phyloP scores from a whole-genome alignment of 2,329 filamentous ascomycete genomes.

The Aspergillus udagawae region DNA sequence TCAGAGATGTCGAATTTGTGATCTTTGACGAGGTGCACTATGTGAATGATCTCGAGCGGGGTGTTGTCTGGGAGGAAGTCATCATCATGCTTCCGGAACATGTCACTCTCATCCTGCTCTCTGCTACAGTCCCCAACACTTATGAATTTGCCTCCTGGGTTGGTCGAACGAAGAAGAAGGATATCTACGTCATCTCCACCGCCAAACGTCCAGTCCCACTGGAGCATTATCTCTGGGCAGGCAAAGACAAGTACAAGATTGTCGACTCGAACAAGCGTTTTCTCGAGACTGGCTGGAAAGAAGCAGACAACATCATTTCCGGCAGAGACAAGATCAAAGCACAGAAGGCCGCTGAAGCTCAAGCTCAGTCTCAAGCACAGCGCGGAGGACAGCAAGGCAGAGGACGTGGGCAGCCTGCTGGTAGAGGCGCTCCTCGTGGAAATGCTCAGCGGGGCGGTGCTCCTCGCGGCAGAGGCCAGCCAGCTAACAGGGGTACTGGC shows the following conservation, averaged over 20 bases:
- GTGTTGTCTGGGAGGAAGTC: slow-evolving; percentile 98
- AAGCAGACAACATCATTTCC: slow-evolving; percentile 76
- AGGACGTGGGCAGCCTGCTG: slow-evolving; percentile 52
- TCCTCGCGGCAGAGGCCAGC: slow-evolving; percentile 55
- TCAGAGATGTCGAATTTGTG: slow-evolving; percentile 95
- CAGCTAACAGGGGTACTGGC: slow-evolving; percentile 60
- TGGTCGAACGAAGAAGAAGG: slow-evolving; percentile 93
- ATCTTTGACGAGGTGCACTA: slow-evolving; percentile 99
- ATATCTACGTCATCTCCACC: slow-evolving; percentile 98
- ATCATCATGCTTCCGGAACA: slow-evolving; percentile 99
- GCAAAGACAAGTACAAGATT: slow-evolving; percentile 89
- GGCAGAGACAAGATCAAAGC: slow-evolving; percentile 73
- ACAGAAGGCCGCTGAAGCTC: slow-evolving; percentile 48
- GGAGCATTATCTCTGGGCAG: slow-evolving; percentile 95
- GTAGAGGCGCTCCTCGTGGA: slow-evolving; percentile 32
- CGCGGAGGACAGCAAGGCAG: slow-evolving; percentile 53
- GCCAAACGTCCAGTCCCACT: slow-evolving; percentile 90
- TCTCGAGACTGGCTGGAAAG: slow-evolving; percentile 89
- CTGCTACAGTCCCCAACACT: slow-evolving; percentile 94
- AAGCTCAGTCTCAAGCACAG: slow-evolving; percentile 50
- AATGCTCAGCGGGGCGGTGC: slow-evolving; percentile 42
- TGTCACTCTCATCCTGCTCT: slow-evolving; percentile 89
- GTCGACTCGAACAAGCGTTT: slow-evolving; percentile 91
- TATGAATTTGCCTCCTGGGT: slow-evolving; percentile 99
- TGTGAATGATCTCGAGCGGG: slow-evolving; percentile 91